Evolutionary conservation across 2,329 filamentous ascomycete genomes (phyloP).

Genomic region (Tricladium varicosporioides): DNA sequence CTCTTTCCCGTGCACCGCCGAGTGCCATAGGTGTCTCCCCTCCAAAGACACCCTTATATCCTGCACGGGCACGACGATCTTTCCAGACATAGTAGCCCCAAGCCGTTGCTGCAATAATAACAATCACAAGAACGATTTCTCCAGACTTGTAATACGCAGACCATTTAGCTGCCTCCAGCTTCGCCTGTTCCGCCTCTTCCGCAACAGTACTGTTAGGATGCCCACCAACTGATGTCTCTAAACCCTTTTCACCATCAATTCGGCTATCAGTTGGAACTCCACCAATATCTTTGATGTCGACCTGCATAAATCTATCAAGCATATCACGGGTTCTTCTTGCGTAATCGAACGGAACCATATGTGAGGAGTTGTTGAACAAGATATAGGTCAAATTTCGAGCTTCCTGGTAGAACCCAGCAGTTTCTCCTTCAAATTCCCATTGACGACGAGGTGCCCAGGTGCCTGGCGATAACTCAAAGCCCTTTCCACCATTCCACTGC

Average conservation of each 20-base stretch:
- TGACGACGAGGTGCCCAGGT: slow-evolving; percentile 89
- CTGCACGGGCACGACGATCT: slow-evolving; percentile 53
- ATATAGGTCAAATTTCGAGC: slow-evolving; percentile 95
- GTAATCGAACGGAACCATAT: slow-evolving; percentile 98
- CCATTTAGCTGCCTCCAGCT: slow-evolving; percentile 66
- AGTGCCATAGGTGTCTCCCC: slow-evolving; percentile 30
- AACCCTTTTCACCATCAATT: slow-evolving; percentile 68
- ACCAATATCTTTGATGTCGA: slow-evolving; percentile 87
- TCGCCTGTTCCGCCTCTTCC: slow-evolving; percentile 59
- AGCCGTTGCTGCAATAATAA: slow-evolving; percentile 58
- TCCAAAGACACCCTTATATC: slow-evolving; percentile 47
- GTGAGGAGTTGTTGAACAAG: slow-evolving; percentile 89
- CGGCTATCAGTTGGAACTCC: slow-evolving; percentile 65
- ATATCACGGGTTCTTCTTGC: slow-evolving; percentile 87
- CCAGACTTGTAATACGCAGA: slow-evolving; percentile 70
- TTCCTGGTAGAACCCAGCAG: slow-evolving; percentile 89
- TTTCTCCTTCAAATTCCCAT: slow-evolving; percentile 89
- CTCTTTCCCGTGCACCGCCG: slow-evolving; percentile 27
- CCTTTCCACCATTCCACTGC: slow-evolving; percentile 87
- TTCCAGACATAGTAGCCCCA: slow-evolving; percentile 67
- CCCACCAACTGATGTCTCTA: slow-evolving; percentile 63
- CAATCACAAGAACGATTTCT: slow-evolving; percentile 66
- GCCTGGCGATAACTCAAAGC: slow-evolving; percentile 83
- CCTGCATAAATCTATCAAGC: slow-evolving; percentile 93
- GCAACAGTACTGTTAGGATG: slow-evolving; percentile 66